Percentiles rank a stretch among this genome's conserved stretches.
phyloP scores from a whole-genome alignment of 805 yeast genomes.

The Candida orba region DNA sequence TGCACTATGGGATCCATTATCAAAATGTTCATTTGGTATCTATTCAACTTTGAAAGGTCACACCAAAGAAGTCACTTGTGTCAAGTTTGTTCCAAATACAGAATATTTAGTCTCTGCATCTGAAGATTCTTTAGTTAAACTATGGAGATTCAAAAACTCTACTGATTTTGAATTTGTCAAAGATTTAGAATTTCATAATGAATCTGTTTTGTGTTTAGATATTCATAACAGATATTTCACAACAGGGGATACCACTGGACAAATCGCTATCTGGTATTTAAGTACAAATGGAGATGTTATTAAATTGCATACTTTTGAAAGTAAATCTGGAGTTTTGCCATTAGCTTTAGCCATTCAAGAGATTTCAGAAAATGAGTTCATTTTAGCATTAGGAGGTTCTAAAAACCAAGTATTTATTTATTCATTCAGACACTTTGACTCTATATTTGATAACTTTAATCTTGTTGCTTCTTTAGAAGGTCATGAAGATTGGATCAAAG shows the following conservation, averaged over 20 bases:
- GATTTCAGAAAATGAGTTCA: constrained; percentile 27
- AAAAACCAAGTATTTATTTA: constrained; percentile 45
- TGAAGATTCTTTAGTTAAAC: constrained; percentile 54
- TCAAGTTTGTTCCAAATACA: constrained; percentile 45
- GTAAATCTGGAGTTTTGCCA: constrained; percentile 45
- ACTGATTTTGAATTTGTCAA: constrained; percentile 20
- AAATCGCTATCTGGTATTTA: constrained; percentile 44
- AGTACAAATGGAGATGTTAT: constrained; percentile 16
- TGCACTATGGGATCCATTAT: constrained; percentile 64
- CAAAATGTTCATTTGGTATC: constrained; percentile 37
- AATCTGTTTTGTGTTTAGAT: constrained; percentile 50
- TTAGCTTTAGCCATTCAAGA: constrained; percentile 30
- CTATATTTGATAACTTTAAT: constrained; percentile 18
- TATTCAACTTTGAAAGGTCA: constrained; percentile 54
- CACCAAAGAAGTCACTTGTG: constrained; percentile 56
- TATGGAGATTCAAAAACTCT: constrained; percentile 43
- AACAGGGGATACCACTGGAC: constrained; percentile 62
- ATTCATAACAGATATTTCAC: constrained; percentile 33
- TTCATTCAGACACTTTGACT: constrained; percentile 28
- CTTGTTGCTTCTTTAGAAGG: constrained; percentile 62
- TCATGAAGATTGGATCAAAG: constrained; percentile 94
- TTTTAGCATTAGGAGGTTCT: constrained; percentile 73
- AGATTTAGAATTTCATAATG: constrained; percentile 34
- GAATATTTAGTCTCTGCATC: constrained; percentile 50
- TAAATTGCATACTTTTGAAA: constrained; percentile 27